These are phyloP conservation scores for Nepenthes mirabilis DNA, from an alignment of 148 eudicot species.

Conservation along the genomic window DNA sequence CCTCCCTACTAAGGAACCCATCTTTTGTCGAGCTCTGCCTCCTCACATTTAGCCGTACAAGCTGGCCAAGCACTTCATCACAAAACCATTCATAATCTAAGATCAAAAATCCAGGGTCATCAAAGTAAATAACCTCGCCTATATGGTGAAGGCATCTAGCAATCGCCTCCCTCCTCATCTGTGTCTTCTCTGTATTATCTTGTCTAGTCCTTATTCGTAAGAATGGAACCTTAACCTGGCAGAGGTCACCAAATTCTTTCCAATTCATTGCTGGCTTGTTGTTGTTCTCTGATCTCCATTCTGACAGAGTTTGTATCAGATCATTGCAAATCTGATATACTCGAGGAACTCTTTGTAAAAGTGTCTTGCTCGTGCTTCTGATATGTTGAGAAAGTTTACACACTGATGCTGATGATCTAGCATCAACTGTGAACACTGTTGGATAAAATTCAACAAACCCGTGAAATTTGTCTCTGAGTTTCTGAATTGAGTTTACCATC, in stretches of 20 bases:
- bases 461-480: constrained; percentile 52
- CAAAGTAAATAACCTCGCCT: constrained; percentile 84
- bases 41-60: constrained; percentile 35
- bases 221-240: constrained; percentile 62
- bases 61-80: constrained; percentile 57
- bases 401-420: constrained; percentile 72
- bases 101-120: constrained; percentile 56
- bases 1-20: constrained; percentile 63
- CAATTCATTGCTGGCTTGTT: constrained; percentile 72
- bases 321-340: constrained; percentile 79
- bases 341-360: constrained; percentile 67
- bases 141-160: constrained; percentile 72
- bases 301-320: constrained; percentile 43
- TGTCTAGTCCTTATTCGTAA: constrained; percentile 56
- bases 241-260: constrained; percentile 70
- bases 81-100: constrained; percentile 85
- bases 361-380: constrained; percentile 42
- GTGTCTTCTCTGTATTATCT: constrained; percentile 51
- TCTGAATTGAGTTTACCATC: constrained; percentile 41
- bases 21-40: constrained; percentile 28
- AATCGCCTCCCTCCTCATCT: constrained; percentile 61
- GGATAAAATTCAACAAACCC: constrained; percentile 65
- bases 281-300: constrained; percentile 60
- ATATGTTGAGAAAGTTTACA: constrained; percentile 71
- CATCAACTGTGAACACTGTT: constrained; percentile 83